Base-by-base conservation (phyloP, 805 yeast genomes). In the Lachancea sp. region DNA sequence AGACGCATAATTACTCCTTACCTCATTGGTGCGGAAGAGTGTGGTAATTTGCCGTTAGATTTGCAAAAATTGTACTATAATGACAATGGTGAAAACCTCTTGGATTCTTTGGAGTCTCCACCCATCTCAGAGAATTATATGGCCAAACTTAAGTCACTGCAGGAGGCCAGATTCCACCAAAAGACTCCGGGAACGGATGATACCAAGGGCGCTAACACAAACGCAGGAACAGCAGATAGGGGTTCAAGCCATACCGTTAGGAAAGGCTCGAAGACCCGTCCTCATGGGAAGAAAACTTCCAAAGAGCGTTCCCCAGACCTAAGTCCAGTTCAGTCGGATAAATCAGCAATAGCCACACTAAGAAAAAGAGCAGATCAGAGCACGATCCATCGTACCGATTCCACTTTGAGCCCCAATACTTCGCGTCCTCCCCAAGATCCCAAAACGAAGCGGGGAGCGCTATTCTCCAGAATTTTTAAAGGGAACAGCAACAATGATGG, bases 1-100 rank as follows among this genome's bases (percentile, higher is more conserved):
- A 48, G 48, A 28, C 47, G 65, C 24, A 49, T 58, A 1, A 53
- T 60, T 17, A 55, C 48, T 38, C 65, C 65, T 1, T 59, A 43
- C 31, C 18, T 41, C 17, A 15, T 5, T 13, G 18, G 26, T 13
- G 42, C 43, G 2, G 41, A 31, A 8, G 43, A 28, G 8, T 23
- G 33, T 12, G 29, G 17, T 18, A 21, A 19, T 15, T 18, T 36
- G 28, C 39, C 39, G 2, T 7, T 20, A 8, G 34, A 17, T 20
- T 16, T 32, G 30, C 32, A n/a, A 18, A 34, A 22, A 32, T 8
- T 29, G 22, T 32, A 28, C 8, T 20, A 19, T 29, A 8, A 7
- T 2, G 21, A 26, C 5, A 29, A 24, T 11, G 39, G 29, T 11
- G 47, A 43, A 11, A 17, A 34, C 2, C 8, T 29, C 6, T 35